Base-by-base conservation (phyloP, 2,329 filamentous ascomycete species). In the Paraphoma chrysanthemicola region DNA sequence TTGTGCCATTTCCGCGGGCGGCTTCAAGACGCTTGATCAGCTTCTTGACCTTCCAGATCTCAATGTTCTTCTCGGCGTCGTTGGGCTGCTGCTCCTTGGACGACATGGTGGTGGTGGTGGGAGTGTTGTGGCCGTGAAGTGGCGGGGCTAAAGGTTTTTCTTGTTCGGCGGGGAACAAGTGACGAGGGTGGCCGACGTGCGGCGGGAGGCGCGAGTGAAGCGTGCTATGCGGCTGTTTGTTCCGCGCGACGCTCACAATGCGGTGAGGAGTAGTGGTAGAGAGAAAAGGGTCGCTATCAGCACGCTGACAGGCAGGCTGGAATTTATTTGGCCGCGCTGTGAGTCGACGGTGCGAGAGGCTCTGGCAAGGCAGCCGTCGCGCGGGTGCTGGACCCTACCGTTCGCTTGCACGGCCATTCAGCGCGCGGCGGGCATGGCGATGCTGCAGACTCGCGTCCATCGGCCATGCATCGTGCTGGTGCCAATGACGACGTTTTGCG, bases 11-110 rank as follows among this genome's bases (percentile, higher is more conserved):
- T 78, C 95, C 95, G 78, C 96, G 88, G 70, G 96, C 96, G 62
- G 92, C 91, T 81, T 98, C 95, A 72, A 99, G 92, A 73, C 95
- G 91, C 83, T 98, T 99, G 83, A 99, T 97, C 77, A 99, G 85
- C 86, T 99, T 99, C 87, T 99, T 99, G 77, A 99, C 93, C 90
- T 99, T 97, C 91, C 90, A 93, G 83, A 90, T 90, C 80, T 90
- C 88, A 67, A 90, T 90, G 81, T 98, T 99, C 88, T 98, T 98
- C 87, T 99, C 95, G 71, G 94, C 94, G 82, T 98, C 95, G 82
- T 90, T 93, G 78, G 88, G 87, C 82, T 92, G 88, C 55, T 68
- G 72, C 54, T 71, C 64, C 60, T 70, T 69, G 63, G 71, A 69
- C 62, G 71, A 74, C 72, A 75, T 75, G 71, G 65, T 64, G 64